Conservation (phyloP, 805 yeast species). For the Teunomyces atbi region DNA sequence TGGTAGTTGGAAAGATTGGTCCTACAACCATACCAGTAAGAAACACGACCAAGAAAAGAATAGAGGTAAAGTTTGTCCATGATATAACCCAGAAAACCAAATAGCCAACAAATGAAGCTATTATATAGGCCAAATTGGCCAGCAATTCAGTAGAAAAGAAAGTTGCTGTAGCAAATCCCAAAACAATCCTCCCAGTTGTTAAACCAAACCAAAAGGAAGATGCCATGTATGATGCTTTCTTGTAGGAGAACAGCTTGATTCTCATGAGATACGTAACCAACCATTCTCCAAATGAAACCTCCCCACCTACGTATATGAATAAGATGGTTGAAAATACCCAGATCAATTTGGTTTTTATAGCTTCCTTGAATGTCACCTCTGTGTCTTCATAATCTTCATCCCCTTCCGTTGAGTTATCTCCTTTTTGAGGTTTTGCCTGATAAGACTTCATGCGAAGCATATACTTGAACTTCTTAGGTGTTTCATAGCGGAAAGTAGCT, state of each 20-base stretch:
- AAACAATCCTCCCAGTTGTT: slow-evolving; percentile 45
- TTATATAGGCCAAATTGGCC: slow-evolving; percentile 43
- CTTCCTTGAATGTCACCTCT: slow-evolving; percentile 26
- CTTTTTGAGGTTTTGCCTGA: slow-evolving; percentile 23
- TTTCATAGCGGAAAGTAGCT: slow-evolving; percentile 39
- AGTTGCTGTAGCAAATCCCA: slow-evolving; percentile 55
- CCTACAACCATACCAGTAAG: slow-evolving; percentile 51
- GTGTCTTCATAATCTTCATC: background rate
- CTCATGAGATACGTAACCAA: slow-evolving; percentile 46
- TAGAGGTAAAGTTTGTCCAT: slow-evolving; percentile 19
- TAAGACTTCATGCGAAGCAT: slow-evolving; percentile 30
- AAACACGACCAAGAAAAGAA: slow-evolving; percentile 37
- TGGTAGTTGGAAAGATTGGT: slow-evolving; percentile 64
- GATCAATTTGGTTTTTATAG: slow-evolving; percentile 34
- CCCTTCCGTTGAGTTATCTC: slow-evolving; percentile 8
- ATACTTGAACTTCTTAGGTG: slow-evolving; percentile 44
- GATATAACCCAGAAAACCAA: slow-evolving; percentile 32
- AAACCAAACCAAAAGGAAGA: slow-evolving; percentile 52
- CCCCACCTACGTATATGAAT: slow-evolving; percentile 52
- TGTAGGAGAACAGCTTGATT: slow-evolving; percentile 35
- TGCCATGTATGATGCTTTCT: slow-evolving; percentile 45
- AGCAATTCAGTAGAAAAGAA: slow-evolving; percentile 45
- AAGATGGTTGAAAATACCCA: slow-evolving; percentile 41
- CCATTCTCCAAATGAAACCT: slow-evolving; percentile 55
- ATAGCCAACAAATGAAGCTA: slow-evolving; percentile 28